These are phyloP conservation scores for Hydnum rufescens DNA, from an alignment of 768 basidiomycete species.

Conservation along the genomic window DNA sequence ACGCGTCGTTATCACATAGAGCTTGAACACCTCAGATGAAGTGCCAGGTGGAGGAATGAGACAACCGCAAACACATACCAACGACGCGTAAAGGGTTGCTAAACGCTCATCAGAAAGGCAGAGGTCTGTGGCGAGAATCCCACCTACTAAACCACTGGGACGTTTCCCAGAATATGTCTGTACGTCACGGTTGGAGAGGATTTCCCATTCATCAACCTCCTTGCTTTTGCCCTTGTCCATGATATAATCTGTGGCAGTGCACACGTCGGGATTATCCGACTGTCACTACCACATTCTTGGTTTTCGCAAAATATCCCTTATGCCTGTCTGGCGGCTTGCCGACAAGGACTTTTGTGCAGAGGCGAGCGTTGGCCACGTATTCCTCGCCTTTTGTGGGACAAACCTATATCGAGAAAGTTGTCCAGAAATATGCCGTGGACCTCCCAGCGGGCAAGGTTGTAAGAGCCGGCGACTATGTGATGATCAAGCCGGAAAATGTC, in stretches of 20 bases:
- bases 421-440: slow-evolving; percentile 92
- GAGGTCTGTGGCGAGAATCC: too few species aligned
- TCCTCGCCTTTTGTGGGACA: slow-evolving; percentile 22
- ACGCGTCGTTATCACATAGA: slow-evolving; percentile 82
- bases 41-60: not conserved
- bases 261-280: not conserved
- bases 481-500: slow-evolving; percentile 96
- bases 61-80: not conserved
- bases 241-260: slow-evolving; percentile 1
- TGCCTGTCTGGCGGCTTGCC: not conserved
- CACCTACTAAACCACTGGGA: slow-evolving; percentile 35
- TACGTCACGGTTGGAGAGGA: slow-evolving; percentile 56
- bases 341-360: not conserved
- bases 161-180: slow-evolving; percentile 49
- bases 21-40: slow-evolving; percentile 19
- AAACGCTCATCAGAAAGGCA: not conserved
- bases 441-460: slow-evolving; percentile 60
- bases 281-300: not conserved
- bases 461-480: slow-evolving; percentile 95
- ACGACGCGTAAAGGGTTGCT: not conserved
- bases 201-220: slow-evolving; percentile 20
- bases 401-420: slow-evolving; percentile 91
- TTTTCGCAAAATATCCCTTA: not conserved
- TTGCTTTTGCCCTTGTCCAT: slow-evolving; percentile 13
- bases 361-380: not conserved